phyloP scores from a whole-genome alignment of 1,284 basidiomycete genomes.

The Dichomitus squalens region DNA sequence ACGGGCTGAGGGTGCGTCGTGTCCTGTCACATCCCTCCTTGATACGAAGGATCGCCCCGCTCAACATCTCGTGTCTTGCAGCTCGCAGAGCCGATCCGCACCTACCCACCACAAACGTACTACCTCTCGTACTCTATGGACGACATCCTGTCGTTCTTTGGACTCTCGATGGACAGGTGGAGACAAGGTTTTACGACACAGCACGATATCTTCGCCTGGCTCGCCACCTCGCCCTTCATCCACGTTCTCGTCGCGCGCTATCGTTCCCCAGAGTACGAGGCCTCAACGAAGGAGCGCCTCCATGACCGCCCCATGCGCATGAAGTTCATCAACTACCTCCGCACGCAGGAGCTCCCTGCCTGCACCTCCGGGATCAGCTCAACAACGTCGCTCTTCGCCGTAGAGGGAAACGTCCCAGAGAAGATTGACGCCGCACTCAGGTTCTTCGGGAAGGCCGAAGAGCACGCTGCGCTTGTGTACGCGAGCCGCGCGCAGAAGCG shows the following conservation, averaged over 20 bases:
- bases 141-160: constrained; percentile 56
- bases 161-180: constrained; percentile 54
- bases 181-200: constrained; percentile 54
- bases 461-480: constrained; percentile 43
- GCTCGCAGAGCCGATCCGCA: constrained; percentile 28
- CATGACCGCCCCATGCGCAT: constrained; percentile 59
- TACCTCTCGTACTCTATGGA: constrained; percentile 41
- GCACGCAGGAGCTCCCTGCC: constrained; percentile 18
- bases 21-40: not conserved
- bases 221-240: constrained; percentile 53
- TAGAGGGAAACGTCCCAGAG: constrained; percentile 17
- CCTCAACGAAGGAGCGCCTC: constrained; percentile 44
- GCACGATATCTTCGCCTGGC: constrained; percentile 58
- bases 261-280: constrained; percentile 25
- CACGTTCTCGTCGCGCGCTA: constrained; percentile 34
- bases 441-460: constrained; percentile 54
- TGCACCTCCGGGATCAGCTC: not conserved
- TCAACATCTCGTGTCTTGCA: constrained; percentile 35
- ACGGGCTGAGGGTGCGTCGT: constrained; percentile 58
- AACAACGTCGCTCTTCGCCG: not conserved
- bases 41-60: not conserved
- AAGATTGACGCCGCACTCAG: constrained; percentile 47
- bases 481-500: constrained; percentile 36
- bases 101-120: constrained; percentile 32
- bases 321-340: constrained; percentile 51